A percentile compares a stretch with the other conserved stretches of the same genome.
These are phyloP conservation scores for Tuber aestivum DNA, from an alignment of 495 filamentous ascomycete genomes.

Conservation along the genomic window DNA sequence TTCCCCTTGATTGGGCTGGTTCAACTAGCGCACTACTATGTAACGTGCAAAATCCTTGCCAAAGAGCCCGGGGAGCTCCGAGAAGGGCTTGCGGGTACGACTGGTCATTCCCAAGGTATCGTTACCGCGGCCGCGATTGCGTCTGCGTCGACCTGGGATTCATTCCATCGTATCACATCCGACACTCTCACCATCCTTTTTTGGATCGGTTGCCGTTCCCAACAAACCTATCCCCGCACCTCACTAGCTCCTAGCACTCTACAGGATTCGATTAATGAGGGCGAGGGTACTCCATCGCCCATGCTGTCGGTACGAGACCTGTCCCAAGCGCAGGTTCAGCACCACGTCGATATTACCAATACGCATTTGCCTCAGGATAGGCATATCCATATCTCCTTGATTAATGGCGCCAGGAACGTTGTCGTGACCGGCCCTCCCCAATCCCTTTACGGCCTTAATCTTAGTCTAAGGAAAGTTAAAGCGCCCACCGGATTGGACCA, in stretches of 20 bases:
- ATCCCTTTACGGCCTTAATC: conserved; percentile 90
- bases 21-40: conserved; percentile 86
- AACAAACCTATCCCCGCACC: conserved; percentile 92
- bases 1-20: conserved; percentile 93
- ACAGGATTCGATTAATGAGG: conserved; percentile 90
- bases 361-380: conserved; percentile 85
- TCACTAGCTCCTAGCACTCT: conserved; percentile 84
- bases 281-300: conserved; percentile 87
- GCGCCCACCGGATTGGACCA: conserved; percentile 94
- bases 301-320: conserved; percentile 98
- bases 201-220: conserved; percentile 98
- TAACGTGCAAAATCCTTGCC: conserved; percentile 85
- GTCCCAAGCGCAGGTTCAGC: conserved; percentile 73
- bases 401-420: conserved; percentile 94
- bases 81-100: conserved; percentile 74
- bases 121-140: conserved; percentile 90
- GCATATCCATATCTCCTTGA: conserved; percentile 88
- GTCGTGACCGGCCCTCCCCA: conserved; percentile 95
- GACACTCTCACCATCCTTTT: conserved; percentile 89
- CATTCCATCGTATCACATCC: conserved; percentile 68
- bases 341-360: conserved; percentile 93
- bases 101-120: conserved; percentile 94
- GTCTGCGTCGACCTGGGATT: conserved; percentile 80
- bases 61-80: conserved; percentile 77
- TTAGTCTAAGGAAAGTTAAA: conserved; percentile 90